Conservation (phyloP, 2,329 filamentous ascomycete species). For the Colletotrichum musicola region DNA sequence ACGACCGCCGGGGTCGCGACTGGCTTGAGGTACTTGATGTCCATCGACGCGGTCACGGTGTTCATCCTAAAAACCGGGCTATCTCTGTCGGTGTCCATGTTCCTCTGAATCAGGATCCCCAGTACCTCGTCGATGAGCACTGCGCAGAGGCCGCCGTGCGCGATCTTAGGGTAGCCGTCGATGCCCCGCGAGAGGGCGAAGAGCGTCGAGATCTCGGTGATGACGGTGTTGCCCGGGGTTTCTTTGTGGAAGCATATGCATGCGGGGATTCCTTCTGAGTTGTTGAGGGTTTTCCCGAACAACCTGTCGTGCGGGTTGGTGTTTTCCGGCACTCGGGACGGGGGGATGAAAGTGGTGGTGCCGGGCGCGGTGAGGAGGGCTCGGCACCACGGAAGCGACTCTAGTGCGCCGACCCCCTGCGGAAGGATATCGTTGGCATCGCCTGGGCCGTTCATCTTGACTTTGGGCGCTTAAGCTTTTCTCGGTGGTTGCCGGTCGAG, state of each 20-base stretch:
- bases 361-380: slow-evolving; percentile 44
- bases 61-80: slow-evolving; percentile 44
- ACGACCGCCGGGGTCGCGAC: slow-evolving; percentile 47
- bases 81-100: slow-evolving; percentile 48
- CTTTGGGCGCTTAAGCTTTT: background rate
- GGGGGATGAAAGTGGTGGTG: slow-evolving; percentile 50
- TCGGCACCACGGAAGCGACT: slow-evolving; percentile 52
- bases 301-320: slow-evolving; percentile 49
- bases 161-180: slow-evolving; percentile 48
- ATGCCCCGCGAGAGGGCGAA: slow-evolving; percentile 50
- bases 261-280: slow-evolving; percentile 45
- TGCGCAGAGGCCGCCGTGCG: slow-evolving; percentile 53
- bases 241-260: slow-evolving; percentile 51
- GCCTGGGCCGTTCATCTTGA: background rate
- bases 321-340: slow-evolving; percentile 48
- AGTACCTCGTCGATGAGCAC: slow-evolving; percentile 54
- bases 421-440: background rate
- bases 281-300: slow-evolving; percentile 49
- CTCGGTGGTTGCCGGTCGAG: background rate
- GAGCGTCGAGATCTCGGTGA: slow-evolving; percentile 48
- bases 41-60: slow-evolving; percentile 51
- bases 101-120: slow-evolving; percentile 52
- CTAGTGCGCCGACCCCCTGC: slow-evolving; percentile 45
- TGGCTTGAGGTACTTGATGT: slow-evolving; percentile 51
- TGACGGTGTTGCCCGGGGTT: slow-evolving; percentile 40